Evolutionary conservation across 371 early-diverging fungal genomes (phyloP).

Genomic region (Dinochytrium kinnereticum): DNA sequence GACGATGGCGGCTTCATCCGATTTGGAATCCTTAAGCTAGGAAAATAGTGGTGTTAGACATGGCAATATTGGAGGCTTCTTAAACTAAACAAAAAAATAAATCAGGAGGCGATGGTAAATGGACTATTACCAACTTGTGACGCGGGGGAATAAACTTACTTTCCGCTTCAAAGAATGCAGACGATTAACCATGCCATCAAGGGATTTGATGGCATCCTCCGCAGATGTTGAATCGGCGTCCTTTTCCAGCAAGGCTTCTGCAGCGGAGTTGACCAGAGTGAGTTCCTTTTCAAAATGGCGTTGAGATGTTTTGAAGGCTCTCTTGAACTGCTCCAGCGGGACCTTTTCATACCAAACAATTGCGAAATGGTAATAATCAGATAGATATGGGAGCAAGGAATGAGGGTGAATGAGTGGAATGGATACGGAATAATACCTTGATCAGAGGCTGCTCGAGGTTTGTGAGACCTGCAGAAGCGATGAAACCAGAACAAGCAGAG

Average conservation of each 20-base stretch:
- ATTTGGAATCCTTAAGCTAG: constrained; percentile 75
- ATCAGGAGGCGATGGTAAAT: neutral
- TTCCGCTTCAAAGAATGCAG: constrained; percentile 75
- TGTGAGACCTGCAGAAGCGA: constrained; percentile 65
- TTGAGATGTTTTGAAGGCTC: constrained; percentile 77
- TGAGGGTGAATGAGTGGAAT: neutral
- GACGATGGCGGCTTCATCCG: constrained; percentile 72
- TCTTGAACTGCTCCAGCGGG: constrained; percentile 87
- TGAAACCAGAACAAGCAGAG: too few species aligned
- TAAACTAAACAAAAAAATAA: neutral
- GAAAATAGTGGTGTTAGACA: too few species aligned
- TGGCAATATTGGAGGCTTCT: too few species aligned
- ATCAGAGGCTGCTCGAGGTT: constrained; percentile 87
- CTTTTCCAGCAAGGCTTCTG: constrained; percentile 3
- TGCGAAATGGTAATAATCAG: too few species aligned
- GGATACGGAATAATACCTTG: constrained; percentile 62
- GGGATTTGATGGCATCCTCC: constrained; percentile 56
- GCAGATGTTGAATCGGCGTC: neutral
- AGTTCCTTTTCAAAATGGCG: constrained; percentile 85
- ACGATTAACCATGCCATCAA: constrained; percentile 69
- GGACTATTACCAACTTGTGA: neutral
- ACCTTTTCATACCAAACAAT: constrained; percentile 77
- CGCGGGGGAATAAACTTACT: constrained; percentile 47
- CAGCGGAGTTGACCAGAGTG: constrained; percentile 29
- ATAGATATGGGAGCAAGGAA: constrained; percentile 10